phyloP scores from a whole-genome alignment of 2,329 filamentous ascomycete species.

The Fusarium pininemorale region DNA sequence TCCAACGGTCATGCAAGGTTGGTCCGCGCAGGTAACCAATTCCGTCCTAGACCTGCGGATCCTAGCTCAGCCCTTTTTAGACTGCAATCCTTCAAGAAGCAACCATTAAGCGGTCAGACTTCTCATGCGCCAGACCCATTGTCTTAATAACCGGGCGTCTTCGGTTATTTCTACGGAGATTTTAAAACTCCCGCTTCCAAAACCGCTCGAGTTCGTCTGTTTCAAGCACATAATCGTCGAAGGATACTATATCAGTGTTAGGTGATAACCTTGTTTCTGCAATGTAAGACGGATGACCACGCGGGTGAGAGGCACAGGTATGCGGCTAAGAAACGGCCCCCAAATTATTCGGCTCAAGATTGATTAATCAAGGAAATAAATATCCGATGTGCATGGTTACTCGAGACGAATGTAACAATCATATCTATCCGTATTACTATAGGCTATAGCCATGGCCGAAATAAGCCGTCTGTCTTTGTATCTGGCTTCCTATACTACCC shows the following conservation, averaged over 20 bases:
- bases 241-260: not conserved
- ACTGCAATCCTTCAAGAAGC: not conserved
- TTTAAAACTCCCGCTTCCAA: not conserved
- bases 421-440: too few relatives aligned
- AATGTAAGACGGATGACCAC: not conserved
- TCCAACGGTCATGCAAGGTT: not conserved
- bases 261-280: not conserved
- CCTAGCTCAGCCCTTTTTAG: not conserved
- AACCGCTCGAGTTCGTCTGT: not conserved
- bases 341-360: not conserved
- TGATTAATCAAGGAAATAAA: not conserved
- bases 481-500: not conserved
- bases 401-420: not conserved
- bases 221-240: not conserved
- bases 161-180: not conserved
- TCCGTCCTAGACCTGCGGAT: not conserved
- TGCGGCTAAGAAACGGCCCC: not conserved
- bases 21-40: not conserved
- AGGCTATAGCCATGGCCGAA: not conserved
- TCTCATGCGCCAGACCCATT: not conserved
- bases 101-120: not conserved
- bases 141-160: not conserved
- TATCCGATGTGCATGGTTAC: not conserved
- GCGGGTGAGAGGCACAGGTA: not conserved
- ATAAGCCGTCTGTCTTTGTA: not conserved